Evolutionary conservation across 2,329 filamentous ascomycete species (phyloP).

Genomic region (Aspergillus neoniger): DNA sequence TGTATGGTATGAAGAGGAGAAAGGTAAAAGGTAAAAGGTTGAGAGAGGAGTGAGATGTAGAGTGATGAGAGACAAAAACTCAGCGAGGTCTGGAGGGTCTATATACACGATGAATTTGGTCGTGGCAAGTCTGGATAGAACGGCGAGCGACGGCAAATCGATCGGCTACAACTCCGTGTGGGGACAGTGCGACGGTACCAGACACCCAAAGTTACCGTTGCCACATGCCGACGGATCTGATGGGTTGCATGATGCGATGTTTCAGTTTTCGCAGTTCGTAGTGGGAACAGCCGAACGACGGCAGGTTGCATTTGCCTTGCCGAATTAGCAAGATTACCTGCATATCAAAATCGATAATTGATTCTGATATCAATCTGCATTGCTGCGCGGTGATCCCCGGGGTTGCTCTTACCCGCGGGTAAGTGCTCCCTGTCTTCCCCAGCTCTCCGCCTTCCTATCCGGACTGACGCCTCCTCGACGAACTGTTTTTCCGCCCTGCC

Average conservation of each 20-base stretch:
- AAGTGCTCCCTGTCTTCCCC: background rate
- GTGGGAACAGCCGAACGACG: slow-evolving; percentile 5
- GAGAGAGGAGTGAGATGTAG: background rate
- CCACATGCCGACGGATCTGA: slow-evolving; percentile 13
- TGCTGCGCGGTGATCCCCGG: slow-evolving; percentile 1
- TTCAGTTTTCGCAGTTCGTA: slow-evolving; percentile 1
- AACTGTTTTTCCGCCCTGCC: background rate
- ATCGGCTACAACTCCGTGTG: slow-evolving; percentile 24
- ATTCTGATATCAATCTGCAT: slow-evolving; percentile 1
- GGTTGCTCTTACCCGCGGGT: slow-evolving; percentile 5
- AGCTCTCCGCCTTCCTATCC: background rate
- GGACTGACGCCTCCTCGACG: background rate
- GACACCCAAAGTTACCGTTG: slow-evolving; percentile 30
- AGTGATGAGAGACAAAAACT: slow-evolving; percentile 3
- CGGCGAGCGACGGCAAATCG: slow-evolving; percentile 24
- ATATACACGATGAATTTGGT: slow-evolving; percentile 18
- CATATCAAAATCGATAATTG: background rate
- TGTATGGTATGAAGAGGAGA: background rate
- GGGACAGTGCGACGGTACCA: slow-evolving; percentile 34
- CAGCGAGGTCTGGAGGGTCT: slow-evolving; percentile 16
- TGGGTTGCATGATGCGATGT: slow-evolving; percentile 4
- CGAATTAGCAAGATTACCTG: background rate
- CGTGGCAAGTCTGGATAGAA: slow-evolving; percentile 13
- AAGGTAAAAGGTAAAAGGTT: background rate
- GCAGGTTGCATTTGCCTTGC: background rate